Base-by-base conservation (phyloP, 306 rosid genomes). In the Medicago lupulina region DNA sequence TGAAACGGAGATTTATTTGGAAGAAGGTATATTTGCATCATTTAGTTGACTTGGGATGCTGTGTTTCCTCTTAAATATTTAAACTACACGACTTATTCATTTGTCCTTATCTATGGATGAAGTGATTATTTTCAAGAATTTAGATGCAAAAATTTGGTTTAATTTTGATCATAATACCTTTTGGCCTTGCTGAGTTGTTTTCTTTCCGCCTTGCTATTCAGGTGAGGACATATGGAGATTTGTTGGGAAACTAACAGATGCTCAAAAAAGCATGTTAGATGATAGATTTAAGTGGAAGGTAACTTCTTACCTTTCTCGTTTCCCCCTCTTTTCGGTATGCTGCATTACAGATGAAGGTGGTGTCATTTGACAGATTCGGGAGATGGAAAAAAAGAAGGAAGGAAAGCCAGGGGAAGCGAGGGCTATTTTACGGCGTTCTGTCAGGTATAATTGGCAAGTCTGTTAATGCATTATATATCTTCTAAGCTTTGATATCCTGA, bases 221-320 rank as follows among this genome's bases (percentile, higher is more conserved):
- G 99, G 99, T 43, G 98, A 96, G 83, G 99, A 96, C 86, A 93
- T 96, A 59, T 96, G 99, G 99, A 90, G 91, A 86, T 96, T 84
- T 80, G 91, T 96, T 16, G 98, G 99, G 73, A 96, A 92, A 84
- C 89, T 96, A 65, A 90, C 99, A 50, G 98, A 93, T 83, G 98
- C 99, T 79, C 99, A 96, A 81, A 92, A 79, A 82, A 92, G 99
- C 93, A 92, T 96, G 98, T 72, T 96, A 85, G 98, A 92, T 50
- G 99, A 96, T 73, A 88, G 92, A 79, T 92, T 96, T 83, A 96
- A 96, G 87, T 96, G 97, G 97, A 96, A 93, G 98, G 99, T 89
- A 36, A 15, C 83, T 80, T 25, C 59, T 75, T 66, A 23, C 28
- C 70, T 67, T 21, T 31, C 64, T 38, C 38, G 18, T 70, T 39